Conservation (phyloP, 306 rosid genomes). For the Castanea mollissima region DNA sequence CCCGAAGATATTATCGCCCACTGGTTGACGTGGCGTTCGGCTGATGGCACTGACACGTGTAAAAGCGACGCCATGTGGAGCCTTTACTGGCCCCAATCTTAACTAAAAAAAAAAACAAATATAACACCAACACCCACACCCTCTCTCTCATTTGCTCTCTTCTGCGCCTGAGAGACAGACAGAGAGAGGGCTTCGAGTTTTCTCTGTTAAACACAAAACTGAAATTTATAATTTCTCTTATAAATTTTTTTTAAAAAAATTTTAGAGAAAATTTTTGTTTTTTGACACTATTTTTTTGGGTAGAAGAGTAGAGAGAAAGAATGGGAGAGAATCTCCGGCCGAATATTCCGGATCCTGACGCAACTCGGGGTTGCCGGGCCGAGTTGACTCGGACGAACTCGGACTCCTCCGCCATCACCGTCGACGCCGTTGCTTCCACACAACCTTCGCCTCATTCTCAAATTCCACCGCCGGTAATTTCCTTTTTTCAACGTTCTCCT, state of each 20-base stretch:
- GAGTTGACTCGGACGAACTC: constrained; percentile 46
- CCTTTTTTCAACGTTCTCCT: background rate
- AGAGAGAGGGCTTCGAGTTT: too few relatives aligned
- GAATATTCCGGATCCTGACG: constrained; percentile 38
- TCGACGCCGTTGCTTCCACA: constrained; percentile 30
- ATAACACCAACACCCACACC: constrained; percentile 4
- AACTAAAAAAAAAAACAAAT: background rate
- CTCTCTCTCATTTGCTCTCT: background rate
- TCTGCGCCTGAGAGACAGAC: background rate
- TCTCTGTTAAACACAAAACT: too few relatives aligned
- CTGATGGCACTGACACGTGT: constrained; percentile 54
- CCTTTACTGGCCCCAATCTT: constrained; percentile 28
- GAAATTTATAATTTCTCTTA: constrained; percentile 13
- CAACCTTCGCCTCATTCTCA: constrained; percentile 18
- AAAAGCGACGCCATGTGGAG: constrained; percentile 87
- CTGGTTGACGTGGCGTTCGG: constrained; percentile 48
- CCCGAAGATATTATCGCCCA: constrained; percentile 56
- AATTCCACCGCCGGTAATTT: constrained; percentile 46
- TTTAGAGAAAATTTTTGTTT: background rate
- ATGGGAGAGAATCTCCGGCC: constrained; percentile 42
- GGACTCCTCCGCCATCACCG: constrained; percentile 41
- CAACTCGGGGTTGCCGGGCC: constrained; percentile 6
- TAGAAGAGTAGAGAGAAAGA: constrained; percentile 7
- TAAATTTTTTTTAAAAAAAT: background rate
- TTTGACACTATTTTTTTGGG: background rate